Percentiles rank a stretch among this genome's conserved stretches.
Conservation (phyloP, 1,139 yeast genomes). For the Pichia sp. region DNA sequence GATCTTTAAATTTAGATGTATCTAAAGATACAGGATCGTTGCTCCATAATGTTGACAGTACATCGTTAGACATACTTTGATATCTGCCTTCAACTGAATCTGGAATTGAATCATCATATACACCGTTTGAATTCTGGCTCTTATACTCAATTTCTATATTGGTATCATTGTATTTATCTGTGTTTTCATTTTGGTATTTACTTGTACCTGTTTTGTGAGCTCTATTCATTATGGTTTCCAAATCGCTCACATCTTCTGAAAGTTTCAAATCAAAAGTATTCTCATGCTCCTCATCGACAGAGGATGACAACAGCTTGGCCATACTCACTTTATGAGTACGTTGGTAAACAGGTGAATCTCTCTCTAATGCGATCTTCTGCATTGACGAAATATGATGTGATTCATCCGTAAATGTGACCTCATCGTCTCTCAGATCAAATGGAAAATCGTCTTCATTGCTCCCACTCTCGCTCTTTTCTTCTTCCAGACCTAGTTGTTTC, state of each 20-base stretch:
- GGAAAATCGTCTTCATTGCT: neutral
- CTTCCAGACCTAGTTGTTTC: slow-evolving; percentile 5
- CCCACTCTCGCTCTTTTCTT: neutral
- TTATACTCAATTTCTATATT: slow-evolving; percentile 32
- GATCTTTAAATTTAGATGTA: slow-evolving; percentile 15
- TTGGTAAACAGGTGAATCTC: slow-evolving; percentile 19
- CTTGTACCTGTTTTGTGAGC: neutral
- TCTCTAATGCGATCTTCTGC: slow-evolving; percentile 15
- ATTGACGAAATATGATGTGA: slow-evolving; percentile 8
- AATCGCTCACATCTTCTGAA: neutral
- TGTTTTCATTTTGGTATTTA: neutral
- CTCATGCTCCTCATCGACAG: slow-evolving; percentile 11
- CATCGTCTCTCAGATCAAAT: neutral
- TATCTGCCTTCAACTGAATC: slow-evolving; percentile 7
- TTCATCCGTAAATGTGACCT: slow-evolving; percentile 6
- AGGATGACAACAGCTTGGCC: slow-evolving; percentile 7
- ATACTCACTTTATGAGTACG: slow-evolving; percentile 12
- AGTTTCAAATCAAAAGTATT: slow-evolving; percentile 11
- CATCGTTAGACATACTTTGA: slow-evolving; percentile 10
- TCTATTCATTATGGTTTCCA: slow-evolving; percentile 8
- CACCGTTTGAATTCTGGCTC: slow-evolving; percentile 20
- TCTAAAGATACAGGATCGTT: slow-evolving; percentile 6
- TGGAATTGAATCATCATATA: slow-evolving; percentile 8
- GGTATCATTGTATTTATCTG: slow-evolving; percentile 22
- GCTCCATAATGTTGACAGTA: slow-evolving; percentile 14